Conservation (phyloP, 257 asterid species). For the Knoxia roxburghii region DNA sequence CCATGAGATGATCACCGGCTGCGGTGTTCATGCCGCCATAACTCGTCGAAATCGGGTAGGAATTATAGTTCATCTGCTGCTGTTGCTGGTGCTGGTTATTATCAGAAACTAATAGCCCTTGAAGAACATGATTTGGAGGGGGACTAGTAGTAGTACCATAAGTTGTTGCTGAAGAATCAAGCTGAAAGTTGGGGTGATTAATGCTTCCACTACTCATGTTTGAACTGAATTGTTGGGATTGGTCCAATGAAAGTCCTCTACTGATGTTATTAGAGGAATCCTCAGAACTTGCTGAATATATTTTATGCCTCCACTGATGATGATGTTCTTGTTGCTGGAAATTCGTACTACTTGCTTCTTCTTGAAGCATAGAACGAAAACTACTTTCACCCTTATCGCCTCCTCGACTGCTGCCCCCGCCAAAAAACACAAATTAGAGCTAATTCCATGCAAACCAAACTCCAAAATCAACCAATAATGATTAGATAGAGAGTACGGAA, state of each 20-base stretch:
- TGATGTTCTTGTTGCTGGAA: constrained; percentile 32
- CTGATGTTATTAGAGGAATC: constrained; percentile 31
- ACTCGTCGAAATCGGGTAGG: constrained; percentile 25
- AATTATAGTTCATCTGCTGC: constrained; percentile 31
- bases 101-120: constrained; percentile 41
- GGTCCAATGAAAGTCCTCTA: constrained; percentile 42
- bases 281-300: constrained; percentile 27
- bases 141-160: constrained; percentile 23
- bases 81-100: constrained; percentile 26
- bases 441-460: too few relatives aligned
- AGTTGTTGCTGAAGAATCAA: constrained; percentile 41
- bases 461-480: too few relatives aligned
- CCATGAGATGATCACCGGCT: constrained; percentile 8
- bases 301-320: constrained; percentile 48
- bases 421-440: background rate
- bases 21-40: constrained; percentile 22
- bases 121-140: constrained; percentile 20
- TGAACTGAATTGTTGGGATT: constrained; percentile 35
- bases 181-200: constrained; percentile 38
- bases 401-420: constrained; percentile 29
- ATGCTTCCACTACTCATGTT: constrained; percentile 39
- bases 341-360: constrained; percentile 21
- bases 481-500: too few relatives aligned
- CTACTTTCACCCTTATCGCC: constrained; percentile 39
- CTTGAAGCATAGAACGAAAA: constrained; percentile 44